These are phyloP conservation scores for Colletotrichum gloeosporioides DNA, from an alignment of 2,329 filamentous ascomycete species.

Conservation along the genomic window DNA sequence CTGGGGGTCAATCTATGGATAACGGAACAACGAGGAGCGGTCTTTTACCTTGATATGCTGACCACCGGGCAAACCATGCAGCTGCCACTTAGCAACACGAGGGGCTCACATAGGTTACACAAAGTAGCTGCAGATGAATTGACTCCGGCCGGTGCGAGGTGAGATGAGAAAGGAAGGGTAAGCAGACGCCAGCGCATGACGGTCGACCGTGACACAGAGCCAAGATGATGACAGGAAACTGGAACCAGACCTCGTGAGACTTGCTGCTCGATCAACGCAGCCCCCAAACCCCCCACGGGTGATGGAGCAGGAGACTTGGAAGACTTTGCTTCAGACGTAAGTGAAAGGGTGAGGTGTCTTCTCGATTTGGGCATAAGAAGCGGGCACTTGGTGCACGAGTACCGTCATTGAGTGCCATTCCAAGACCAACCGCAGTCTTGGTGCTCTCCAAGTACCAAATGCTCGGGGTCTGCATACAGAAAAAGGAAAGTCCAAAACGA, in stretches of 20 bases:
- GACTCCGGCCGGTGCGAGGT: neutral
- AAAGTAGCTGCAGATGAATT: slow-evolving; percentile 14
- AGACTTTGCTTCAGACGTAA: neutral
- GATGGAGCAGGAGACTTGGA: neutral
- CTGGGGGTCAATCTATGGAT: neutral
- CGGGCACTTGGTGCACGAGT: neutral
- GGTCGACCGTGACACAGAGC: slow-evolving; percentile 16
- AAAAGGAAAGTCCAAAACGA: neutral
- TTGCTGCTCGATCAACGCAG: neutral
- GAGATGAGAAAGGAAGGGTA: neutral
- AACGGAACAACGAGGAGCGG: neutral
- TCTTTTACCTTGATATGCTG: slow-evolving; percentile 9
- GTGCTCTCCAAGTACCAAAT: neutral
- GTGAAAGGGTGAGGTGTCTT: neutral
- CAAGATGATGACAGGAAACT: slow-evolving; percentile 5
- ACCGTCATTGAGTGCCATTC: neutral
- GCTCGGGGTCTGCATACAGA: neutral
- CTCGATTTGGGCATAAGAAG: neutral
- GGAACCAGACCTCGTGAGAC: neutral
- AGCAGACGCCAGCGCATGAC: slow-evolving; percentile 5
- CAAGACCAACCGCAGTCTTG: neutral
- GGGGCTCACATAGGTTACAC: slow-evolving; percentile 11
- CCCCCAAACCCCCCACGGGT: slow-evolving; percentile 3
- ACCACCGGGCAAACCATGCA: slow-evolving; percentile 10
- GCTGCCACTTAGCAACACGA: slow-evolving; percentile 2